Evolutionary conservation across 352 stramenopile genomes (phyloP).

Genomic region (Chrysophaeum taylorii): DNA sequence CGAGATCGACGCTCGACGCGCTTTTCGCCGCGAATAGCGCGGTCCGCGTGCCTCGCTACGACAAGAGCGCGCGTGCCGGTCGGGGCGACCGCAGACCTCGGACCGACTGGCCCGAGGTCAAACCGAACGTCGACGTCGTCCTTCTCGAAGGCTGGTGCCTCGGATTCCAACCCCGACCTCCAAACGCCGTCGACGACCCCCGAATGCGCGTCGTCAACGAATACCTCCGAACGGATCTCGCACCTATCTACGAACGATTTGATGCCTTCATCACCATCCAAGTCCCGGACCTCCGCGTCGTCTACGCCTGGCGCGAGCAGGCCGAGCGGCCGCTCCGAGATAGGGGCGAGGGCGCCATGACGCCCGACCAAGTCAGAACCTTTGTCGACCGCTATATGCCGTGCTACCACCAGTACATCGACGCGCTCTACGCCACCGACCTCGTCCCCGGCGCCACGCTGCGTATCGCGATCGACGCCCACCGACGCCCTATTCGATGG

Average conservation of each 20-base stretch:
- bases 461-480: background rate
- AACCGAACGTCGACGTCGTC: constrained; percentile 59
- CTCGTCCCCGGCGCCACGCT: background rate
- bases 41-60: constrained; percentile 55
- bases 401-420: constrained; percentile 57
- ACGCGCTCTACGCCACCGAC: constrained; percentile 41
- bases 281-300: background rate
- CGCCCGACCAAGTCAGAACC: constrained; percentile 52
- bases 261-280: constrained; percentile 41
- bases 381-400: constrained; percentile 75
- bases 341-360: constrained; percentile 53
- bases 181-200: constrained; percentile 33
- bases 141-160: constrained; percentile 70
- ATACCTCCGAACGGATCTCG: constrained; percentile 45
- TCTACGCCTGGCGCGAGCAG: constrained; percentile 60
- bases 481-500: too few relatives aligned
- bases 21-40: constrained; percentile 36
- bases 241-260: constrained; percentile 55
- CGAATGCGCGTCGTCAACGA: constrained; percentile 52
- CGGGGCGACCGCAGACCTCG: constrained; percentile 46
- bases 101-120: too few relatives aligned
- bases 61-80: constrained; percentile 61
- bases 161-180: constrained; percentile 49
- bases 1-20: constrained; percentile 26
- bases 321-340: too few relatives aligned